Base-by-base conservation (phyloP, 352 stramenopile genomes). In the Lagenidium sp. region DNA sequence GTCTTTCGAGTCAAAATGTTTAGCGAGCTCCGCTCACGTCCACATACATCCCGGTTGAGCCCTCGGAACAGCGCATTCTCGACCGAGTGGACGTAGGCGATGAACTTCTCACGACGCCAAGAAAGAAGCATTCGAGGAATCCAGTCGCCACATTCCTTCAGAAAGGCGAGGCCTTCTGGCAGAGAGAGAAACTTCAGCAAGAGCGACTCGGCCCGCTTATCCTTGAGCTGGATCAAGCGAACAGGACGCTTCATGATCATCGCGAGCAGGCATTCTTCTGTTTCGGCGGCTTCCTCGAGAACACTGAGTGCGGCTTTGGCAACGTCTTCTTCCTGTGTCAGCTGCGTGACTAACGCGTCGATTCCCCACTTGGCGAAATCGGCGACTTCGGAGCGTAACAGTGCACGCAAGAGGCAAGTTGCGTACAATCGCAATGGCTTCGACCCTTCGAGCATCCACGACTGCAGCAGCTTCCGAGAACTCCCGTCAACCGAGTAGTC, bases 301-400 rank as follows among this genome's bases (percentile, higher is more conserved):
- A 94, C 82, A 57, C 82, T 94, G 22, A 94, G 42, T n/a, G 82
- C 82, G 6, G 82, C 78, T 36, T 85, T 85, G 8, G 82, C 82
- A 24, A 94, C 79, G 20, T 87, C 79, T 21, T 85, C 69, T 50
- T 94, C 82, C 47, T 94, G 81, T 15, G 79, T 86, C 6, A 94
- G 55, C 36, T 94, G 82, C 2, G 75, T 89, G 10, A 94, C 75
- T 21, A 94, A 51, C 13, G 76, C 79, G 32, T 94, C 82, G 23
- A 94, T 85, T 23, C 82, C 82, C 82, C 82, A 94, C 45, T 88
- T 86, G 23, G 80, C 78, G 65, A 94, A 94, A 46, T 92, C 82
- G 4, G 70, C 63, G n/a, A 94, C 82, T 45, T 94, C 77, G 1
- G 77, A 89, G 8, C 82, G 82, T 22, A 94, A 44, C 22, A 94